Base-by-base conservation (phyloP, 768 basidiomycete genomes). In the Rhizopogon vulgaris region DNA sequence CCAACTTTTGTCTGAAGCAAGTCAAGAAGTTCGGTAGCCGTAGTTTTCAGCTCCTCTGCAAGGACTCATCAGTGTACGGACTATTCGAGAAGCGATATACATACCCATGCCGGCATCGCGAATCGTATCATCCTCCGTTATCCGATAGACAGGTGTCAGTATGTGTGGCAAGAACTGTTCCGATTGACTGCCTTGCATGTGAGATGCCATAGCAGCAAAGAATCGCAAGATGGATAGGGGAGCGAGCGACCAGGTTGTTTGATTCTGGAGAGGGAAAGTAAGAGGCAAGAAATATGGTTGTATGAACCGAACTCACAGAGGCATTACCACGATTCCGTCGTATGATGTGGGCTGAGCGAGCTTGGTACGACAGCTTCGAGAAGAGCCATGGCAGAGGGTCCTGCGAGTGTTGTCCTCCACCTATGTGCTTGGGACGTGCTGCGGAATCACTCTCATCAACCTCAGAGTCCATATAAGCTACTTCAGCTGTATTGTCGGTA, bases 331-430 rank as follows among this genome's bases (percentile, higher is more conserved):
- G 76, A 57, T 79, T 87, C 25, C 84, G 73, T 45, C 88, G 78
- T 6, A 78, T 76, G 51, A 90, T 85, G 60, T 87, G 82, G 4
- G 86, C 84, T 5, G 86, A 85, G 32, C 83, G 80, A 9, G 85
- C 79, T 62, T 94, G 87, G 66, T 89, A 94, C 0, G 95, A 97
- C 17, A 98, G 72, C 62, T 89, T 89, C 22, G 93, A 94, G 75
- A 98, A 97, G 32, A 99, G 69, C 94, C 95, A 98, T 0, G 90
- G 80, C 2, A 97, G 72, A 0, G 85, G 85, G 58, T 85, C 76
- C 15, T 59, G 43, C 12, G 49, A 18, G 22, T 9, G 28, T 22
- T 1, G 22, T 24, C n/a, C 45, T 39, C 15, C 25, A 46, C n/a
- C 51, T n/a, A 6, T 45, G 10, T 36, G 39, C 36, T 45, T 51